phyloP scores from a whole-genome alignment of 768 basidiomycete species.

The Lyophyllum atratum region DNA sequence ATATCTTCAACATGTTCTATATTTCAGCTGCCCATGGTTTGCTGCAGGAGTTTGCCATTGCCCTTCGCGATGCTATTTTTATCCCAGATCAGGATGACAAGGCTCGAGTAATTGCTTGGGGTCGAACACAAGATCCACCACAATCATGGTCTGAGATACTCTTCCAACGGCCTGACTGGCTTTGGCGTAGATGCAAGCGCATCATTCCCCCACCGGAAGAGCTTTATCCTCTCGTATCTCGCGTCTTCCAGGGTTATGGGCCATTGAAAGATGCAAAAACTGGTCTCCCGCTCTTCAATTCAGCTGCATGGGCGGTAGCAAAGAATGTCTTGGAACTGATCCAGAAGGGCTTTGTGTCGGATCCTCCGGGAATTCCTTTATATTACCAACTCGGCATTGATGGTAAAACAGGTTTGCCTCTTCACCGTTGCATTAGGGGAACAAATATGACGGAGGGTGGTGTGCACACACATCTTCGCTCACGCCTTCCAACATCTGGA shows the following conservation, averaged over 20 bases:
- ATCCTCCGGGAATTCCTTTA: slow-evolving; percentile 29
- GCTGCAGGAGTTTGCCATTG: slow-evolving; percentile 18
- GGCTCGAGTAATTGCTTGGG: slow-evolving; percentile 20
- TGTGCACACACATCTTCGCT: slow-evolving; percentile 31
- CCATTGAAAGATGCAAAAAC: slow-evolving; percentile 33
- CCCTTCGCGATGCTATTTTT: slow-evolving; percentile 28
- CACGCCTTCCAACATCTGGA: slow-evolving; percentile 21
- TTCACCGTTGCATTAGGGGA: slow-evolving; percentile 28
- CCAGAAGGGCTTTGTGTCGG: slow-evolving; percentile 23
- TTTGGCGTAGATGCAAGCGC: slow-evolving; percentile 25
- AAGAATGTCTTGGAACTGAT: slow-evolving; percentile 27
- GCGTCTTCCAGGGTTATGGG: slow-evolving; percentile 33
- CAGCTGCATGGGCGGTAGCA: slow-evolving; percentile 27
- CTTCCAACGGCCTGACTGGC: slow-evolving; percentile 19
- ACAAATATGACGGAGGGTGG: slow-evolving; percentile 37
- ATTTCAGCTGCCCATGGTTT: slow-evolving; percentile 23
- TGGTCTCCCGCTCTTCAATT: slow-evolving; percentile 28
- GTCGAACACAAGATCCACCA: background rate
- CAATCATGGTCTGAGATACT: slow-evolving; percentile 15
- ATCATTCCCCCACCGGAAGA: slow-evolving; percentile 33
- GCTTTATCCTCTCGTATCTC: slow-evolving; percentile 24
- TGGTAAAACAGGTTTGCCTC: slow-evolving; percentile 19
- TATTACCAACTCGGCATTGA: slow-evolving; percentile 21
- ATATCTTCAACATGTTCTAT: slow-evolving; percentile 27
- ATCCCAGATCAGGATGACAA: slow-evolving; percentile 23